Base-by-base conservation (phyloP, 805 yeast species). In the Ogataea trehalophila region DNA sequence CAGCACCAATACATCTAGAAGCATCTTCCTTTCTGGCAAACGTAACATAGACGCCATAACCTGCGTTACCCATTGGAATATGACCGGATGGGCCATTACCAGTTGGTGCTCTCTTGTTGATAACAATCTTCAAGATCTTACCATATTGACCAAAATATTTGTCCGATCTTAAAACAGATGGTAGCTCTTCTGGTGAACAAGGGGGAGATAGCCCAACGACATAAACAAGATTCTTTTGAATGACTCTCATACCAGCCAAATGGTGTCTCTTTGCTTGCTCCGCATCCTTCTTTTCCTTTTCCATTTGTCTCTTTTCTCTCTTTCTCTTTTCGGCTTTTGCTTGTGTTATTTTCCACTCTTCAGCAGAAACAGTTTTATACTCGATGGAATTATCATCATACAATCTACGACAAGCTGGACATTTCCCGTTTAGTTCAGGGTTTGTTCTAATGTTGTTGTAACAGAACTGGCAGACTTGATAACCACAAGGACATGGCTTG, bases 401-500 rank as follows among this genome's bases (percentile, higher is more conserved):
- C 20, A 84, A 78, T 51, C 99, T 75, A 63, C 99, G 86, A 68
- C 99, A 94, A 1, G 96, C 98, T 1, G 99, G 99, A 70, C 99
- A 94, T 56, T 89, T 80, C 3, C 97, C 98, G 64, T 91, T 91
- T 53, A 92, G 72, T 65, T 94, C 97, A 1, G 97, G 97, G 58
- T 92, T 92, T 55, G 89, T 94, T 54, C 97, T 79, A 60, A 94
- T 94, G 66, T 91, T 92, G 71, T 94, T 94, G 75, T 92, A 94
- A 68, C 99, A 94, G 65, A 94, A 94, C 74, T 92, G 98, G 67
- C 99, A 94, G 49, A 94, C 87, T 66, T 95, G 97, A 62, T 94
- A 94, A 17, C 99, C 99, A 72, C 99, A 94, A 1, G 98, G 98
- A 73, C 99, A 94, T n/a, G 99, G 99, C 67, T 86, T 89, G 75